Conservation (phyloP, 176 grass and related monocot genomes). For the Eleusine coracana region DNA sequence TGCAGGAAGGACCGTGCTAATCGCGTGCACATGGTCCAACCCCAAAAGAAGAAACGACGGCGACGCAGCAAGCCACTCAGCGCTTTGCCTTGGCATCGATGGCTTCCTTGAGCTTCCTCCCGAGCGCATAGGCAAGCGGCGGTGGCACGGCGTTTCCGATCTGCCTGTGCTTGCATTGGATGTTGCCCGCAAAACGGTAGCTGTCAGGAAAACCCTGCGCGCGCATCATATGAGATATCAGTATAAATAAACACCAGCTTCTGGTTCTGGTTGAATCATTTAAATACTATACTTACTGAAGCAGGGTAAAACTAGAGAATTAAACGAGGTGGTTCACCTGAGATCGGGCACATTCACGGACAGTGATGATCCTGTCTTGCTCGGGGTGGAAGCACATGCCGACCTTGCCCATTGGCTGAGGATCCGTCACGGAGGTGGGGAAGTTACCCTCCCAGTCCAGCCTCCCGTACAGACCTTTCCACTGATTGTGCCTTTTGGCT, state of each 20-base stretch:
- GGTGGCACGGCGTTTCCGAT: conserved; percentile 90
- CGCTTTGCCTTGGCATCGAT: conserved; percentile 46
- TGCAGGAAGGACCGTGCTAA: not conserved
- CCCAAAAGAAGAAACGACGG: conserved; percentile 20
- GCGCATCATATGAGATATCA: conserved; percentile 11
- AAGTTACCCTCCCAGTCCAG: conserved; percentile 88
- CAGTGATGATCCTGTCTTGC: conserved; percentile 82
- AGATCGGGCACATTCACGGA: conserved; percentile 79
- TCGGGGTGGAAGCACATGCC: conserved; percentile 96
- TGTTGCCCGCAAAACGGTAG: conserved; percentile 69
- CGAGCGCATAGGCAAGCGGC: conserved; percentile 70
- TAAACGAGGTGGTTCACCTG: conserved; percentile 50
- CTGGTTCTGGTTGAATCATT: not conserved
- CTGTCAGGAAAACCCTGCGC: conserved; percentile 71
- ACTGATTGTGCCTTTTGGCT: conserved; percentile 79
- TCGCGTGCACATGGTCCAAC: conserved; percentile 3
- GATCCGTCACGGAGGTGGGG: conserved; percentile 84
- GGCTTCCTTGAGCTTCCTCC: conserved; percentile 72
- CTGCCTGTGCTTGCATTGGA: conserved; percentile 75
- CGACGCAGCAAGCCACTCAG: not conserved
- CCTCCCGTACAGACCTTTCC: conserved; percentile 75
- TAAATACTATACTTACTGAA: not conserved
- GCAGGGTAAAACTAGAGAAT: not conserved
- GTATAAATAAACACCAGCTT: not conserved
- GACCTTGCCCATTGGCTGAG: conserved; percentile 95